Evolutionary conservation across 129 eudicot species (phyloP).

Genomic region (Dittrichia graveolens): DNA sequence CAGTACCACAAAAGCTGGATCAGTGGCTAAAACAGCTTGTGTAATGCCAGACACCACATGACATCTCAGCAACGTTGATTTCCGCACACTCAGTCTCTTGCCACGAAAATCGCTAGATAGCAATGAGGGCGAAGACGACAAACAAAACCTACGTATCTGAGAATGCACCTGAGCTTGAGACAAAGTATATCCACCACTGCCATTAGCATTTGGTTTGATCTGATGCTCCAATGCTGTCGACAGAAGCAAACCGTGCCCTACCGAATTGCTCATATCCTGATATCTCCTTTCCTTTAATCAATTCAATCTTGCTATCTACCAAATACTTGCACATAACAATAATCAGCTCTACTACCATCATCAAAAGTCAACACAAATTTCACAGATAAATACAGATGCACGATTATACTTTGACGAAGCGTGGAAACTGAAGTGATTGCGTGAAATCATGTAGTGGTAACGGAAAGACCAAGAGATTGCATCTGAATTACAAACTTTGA

Average conservation of each 20-base stretch:
- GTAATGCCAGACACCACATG: slow-evolving; percentile 38
- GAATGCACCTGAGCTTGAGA: slow-evolving; percentile 56
- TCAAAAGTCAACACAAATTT: background rate
- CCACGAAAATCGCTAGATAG: slow-evolving; percentile 54
- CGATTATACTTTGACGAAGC: too few species aligned
- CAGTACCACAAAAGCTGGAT: slow-evolving; percentile 64
- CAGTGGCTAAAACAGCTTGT: slow-evolving; percentile 65
- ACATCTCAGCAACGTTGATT: slow-evolving; percentile 42
- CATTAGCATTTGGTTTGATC: slow-evolving; percentile 46
- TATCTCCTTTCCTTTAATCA: slow-evolving; percentile 4
- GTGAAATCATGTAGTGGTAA: too few species aligned
- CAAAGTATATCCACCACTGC: slow-evolving; percentile 45
- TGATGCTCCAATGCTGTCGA: slow-evolving; percentile 59
- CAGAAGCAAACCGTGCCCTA: slow-evolving; percentile 62
- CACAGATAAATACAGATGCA: background rate
- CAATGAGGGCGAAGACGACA: slow-evolving; percentile 30
- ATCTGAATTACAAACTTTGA: too few species aligned
- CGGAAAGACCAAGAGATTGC: too few species aligned
- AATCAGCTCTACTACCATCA: background rate
- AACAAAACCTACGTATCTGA: slow-evolving; percentile 38
- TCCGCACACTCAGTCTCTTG: slow-evolving; percentile 38
- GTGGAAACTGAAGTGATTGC: too few species aligned
- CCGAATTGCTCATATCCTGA: slow-evolving; percentile 63
- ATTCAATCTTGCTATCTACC: slow-evolving; percentile 26
- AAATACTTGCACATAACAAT: slow-evolving; percentile 19